Base-by-base conservation (phyloP, 2,329 filamentous ascomycete species). In the Fusarium fracticaudum region DNA sequence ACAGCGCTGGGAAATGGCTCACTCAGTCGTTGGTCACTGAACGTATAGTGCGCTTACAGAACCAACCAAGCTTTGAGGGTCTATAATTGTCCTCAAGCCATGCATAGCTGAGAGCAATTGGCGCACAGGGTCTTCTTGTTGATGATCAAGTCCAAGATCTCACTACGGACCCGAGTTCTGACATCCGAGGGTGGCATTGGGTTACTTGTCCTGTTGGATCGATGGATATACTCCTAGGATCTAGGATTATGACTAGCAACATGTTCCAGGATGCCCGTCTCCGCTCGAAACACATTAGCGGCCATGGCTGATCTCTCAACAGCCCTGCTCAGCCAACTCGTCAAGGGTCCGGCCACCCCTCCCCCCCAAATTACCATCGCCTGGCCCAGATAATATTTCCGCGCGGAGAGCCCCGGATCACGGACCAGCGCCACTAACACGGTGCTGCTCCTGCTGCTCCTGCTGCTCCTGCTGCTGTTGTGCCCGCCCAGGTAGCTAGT, bases 321-420 rank as follows among this genome's bases (percentile, higher is more conserved):
- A 82, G 80, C 80, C 79, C 81, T 81, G 79, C 69, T 79, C 79
- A 76, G 75, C 78, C 74, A 77, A 80, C 78, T 76, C 76, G 81
- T 77, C 80, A 80, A 83, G 83, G 83, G 79, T 82, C 79, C 73
- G 79, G 71, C 81, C 78, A 79, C 79, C 80, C 80, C 79, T 75
- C 76, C 74, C 70, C 75, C 75, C 79, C 76, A 80, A 80, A 80
- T 77, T 80, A 80, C 78, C 83, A 83, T 81, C 37, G 80, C 79
- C 77, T 79, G 78, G 82, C 83, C 83, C 79, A 85, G 80, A 84
- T 83, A 83, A 85, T 86, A 86, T 84, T 85, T 84, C 85, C 85
- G 82, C 80, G 81, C 82, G 81, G 83, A 83, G 82, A 84, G 82
- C 82, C 84, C 85, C 83, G 82, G 82, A 82, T 79, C 79, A 80